Base-by-base conservation (phyloP, 1,284 basidiomycete species). In the Ceraceosorus guamensis region DNA sequence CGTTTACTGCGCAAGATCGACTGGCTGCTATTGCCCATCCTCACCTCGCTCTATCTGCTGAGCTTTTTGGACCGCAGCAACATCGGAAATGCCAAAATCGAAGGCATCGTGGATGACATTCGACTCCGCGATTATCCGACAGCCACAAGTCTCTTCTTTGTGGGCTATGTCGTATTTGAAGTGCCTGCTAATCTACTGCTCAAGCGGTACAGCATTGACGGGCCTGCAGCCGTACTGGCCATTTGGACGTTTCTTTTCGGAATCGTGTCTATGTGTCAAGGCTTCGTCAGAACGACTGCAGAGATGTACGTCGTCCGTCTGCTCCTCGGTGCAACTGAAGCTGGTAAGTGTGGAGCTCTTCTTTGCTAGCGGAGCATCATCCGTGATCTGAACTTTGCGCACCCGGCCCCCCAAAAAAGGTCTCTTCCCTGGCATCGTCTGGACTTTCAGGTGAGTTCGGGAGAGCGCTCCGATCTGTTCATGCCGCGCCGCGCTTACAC, bases 201-300 rank as follows among this genome's bases (percentile, higher is more conserved):
- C 56, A 85, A 85, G 67, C 24, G 24, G 24, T 24, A 24, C 24
- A 24, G 24, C 24, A 24, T 24, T 24, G 24, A 24, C 24, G 24
- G 24, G 54, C 84, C 83, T 6, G 80, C 80, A 62, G 41, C 83
- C 11, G 85, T 83, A 84, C 76, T 85, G 4, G 83, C 84, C 1
- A 80, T 80, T 1, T 68, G 85, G 24, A 83, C 83, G 3, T 73
- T 85, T 3, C 60, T 78, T 0, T 85, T 83, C 83, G 84, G 84
- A 4, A 78, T 84, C 31, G 80, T 82, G n/a, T 82, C 82, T 30
- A 77, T 84, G 31, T 77, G 79, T 45, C 84, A 85, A 73, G 84
- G 83, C 6, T 76, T 87, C 10, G 80, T 67, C 0, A 81, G 75
- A 3, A 82, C 83, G 59, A 80, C 82, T 63, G 79, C 81, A 0